phyloP scores from a whole-genome alignment of 2,329 filamentous ascomycete species.

The Coniochaeta sp. region DNA sequence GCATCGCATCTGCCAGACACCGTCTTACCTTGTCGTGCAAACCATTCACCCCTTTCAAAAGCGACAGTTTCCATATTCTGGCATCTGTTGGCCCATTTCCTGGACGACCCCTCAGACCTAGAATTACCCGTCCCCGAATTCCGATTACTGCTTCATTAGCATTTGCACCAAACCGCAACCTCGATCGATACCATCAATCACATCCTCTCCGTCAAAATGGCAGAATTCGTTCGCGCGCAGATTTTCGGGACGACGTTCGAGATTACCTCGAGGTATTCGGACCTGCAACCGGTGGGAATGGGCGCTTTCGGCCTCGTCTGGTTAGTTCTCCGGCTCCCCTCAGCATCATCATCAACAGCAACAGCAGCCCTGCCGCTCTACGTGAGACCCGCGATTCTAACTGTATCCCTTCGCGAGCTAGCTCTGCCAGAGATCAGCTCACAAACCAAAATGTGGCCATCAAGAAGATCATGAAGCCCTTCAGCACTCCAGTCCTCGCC shows the following conservation, averaged over 20 bases:
- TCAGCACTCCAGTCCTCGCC: conserved; percentile 96
- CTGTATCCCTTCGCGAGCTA: conserved; percentile 31
- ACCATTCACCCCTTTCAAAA: not conserved
- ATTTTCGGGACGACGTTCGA: conserved; percentile 99
- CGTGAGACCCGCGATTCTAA: not conserved
- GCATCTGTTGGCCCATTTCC: not conserved
- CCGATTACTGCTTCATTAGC: not conserved
- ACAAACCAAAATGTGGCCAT: conserved; percentile 94
- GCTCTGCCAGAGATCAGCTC: conserved; percentile 95
- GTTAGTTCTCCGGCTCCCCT: conserved; percentile 36
- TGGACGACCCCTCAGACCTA: not conserved
- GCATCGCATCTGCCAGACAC: not conserved
- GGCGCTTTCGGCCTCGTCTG: conserved; percentile 97
- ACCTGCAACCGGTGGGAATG: conserved; percentile 98
- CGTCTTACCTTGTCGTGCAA: not conserved
- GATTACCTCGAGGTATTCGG: conserved; percentile 98
- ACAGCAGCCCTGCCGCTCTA: not conserved
- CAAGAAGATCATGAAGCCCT: conserved; percentile 99
- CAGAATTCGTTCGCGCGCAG: conserved; percentile 97
- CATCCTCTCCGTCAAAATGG: conserved; percentile 78
- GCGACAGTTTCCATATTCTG: not conserved
- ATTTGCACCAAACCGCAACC: not conserved
- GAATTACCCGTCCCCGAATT: not conserved
- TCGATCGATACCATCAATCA: no score
- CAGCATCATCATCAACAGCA: no score